These are phyloP conservation scores for Piedraia hortae DNA, from an alignment of 2,329 filamentous ascomycete genomes.

Conservation along the genomic window DNA sequence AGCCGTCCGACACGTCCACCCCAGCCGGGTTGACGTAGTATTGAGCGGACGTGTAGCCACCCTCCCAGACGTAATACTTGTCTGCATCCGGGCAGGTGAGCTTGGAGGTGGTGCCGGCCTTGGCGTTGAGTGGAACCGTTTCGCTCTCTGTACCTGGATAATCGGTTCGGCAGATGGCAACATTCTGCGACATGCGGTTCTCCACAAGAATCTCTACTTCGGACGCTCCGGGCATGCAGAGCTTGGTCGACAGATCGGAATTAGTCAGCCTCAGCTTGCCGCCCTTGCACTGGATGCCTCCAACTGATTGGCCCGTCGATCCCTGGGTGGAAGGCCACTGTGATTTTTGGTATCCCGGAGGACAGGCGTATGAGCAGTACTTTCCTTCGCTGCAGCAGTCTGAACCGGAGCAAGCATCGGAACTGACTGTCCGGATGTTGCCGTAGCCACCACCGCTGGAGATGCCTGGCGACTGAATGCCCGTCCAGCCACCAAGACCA, in stretches of 20 bases:
- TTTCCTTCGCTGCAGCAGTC: slow-evolving; percentile 30
- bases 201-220: slow-evolving; percentile 36
- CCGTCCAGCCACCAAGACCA: slow-evolving; percentile 45
- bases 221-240: slow-evolving; percentile 48
- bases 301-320: slow-evolving; percentile 53
- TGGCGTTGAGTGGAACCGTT: slow-evolving; percentile 45
- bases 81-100: slow-evolving; percentile 50
- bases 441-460: slow-evolving; percentile 13
- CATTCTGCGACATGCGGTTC: slow-evolving; percentile 41
- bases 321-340: slow-evolving; percentile 72
- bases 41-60: slow-evolving; percentile 55
- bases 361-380: slow-evolving; percentile 85
- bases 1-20: slow-evolving; percentile 35
- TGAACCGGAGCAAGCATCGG: slow-evolving; percentile 27
- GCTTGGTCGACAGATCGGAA: slow-evolving; percentile 28
- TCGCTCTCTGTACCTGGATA: slow-evolving; percentile 83
- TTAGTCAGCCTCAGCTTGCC: slow-evolving; percentile 60
- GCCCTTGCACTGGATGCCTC: slow-evolving; percentile 57
- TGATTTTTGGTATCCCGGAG: slow-evolving; percentile 70
- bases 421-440: slow-evolving; percentile 37
- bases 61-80: slow-evolving; percentile 54
- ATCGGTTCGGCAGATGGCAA: slow-evolving; percentile 74
- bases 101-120: slow-evolving; percentile 27
- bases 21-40: slow-evolving; percentile 89
- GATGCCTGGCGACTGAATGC: slow-evolving; percentile 31